Evolutionary conservation across 2,329 filamentous ascomycete species (phyloP).

Genomic region (Elsinoe australis): DNA sequence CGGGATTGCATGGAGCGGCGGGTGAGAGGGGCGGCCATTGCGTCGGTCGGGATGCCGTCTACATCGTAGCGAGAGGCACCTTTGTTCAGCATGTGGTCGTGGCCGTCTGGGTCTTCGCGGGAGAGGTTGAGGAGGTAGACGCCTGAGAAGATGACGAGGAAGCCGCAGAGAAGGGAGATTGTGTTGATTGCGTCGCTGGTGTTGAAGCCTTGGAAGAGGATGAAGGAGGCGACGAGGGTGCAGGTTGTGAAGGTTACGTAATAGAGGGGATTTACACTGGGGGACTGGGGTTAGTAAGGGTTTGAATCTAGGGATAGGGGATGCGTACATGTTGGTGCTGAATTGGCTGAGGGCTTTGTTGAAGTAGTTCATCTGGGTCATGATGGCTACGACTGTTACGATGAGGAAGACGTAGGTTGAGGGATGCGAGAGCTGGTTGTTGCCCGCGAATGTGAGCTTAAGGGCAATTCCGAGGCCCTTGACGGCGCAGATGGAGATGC

Average conservation of each 20-base stretch:
- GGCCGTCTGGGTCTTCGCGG: slow-evolving; percentile 77
- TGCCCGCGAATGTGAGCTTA: slow-evolving; percentile 84
- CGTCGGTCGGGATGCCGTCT: slow-evolving; percentile 84
- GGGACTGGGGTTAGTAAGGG: neutral
- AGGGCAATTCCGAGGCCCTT: slow-evolving; percentile 97
- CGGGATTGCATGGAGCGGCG: slow-evolving; percentile 87
- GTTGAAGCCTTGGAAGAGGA: slow-evolving; percentile 93
- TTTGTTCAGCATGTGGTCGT: slow-evolving; percentile 48
- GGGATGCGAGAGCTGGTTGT: slow-evolving; percentile 91
- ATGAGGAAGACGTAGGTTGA: slow-evolving; percentile 98
- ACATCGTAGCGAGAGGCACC: slow-evolving; percentile 41
- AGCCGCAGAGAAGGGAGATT: slow-evolving; percentile 83
- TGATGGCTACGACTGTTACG: slow-evolving; percentile 81
- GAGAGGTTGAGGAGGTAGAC: slow-evolving; percentile 97
- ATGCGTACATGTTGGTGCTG: slow-evolving; percentile 91
- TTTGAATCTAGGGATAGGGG: neutral
- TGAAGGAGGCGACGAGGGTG: slow-evolving; percentile 89
- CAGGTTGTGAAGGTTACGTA: slow-evolving; percentile 97
- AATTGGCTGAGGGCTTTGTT: slow-evolving; percentile 98
- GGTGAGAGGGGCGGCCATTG: slow-evolving; percentile 80
- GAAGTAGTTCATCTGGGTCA: slow-evolving; percentile 99
- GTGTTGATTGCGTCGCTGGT: slow-evolving; percentile 88
- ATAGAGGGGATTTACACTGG: slow-evolving; percentile 87
- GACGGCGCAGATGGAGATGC: slow-evolving; percentile 96
- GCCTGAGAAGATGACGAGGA: slow-evolving; percentile 88